These are phyloP conservation scores for Hyaloscypha bicolor DNA, from an alignment of 495 filamentous ascomycete genomes.

Conservation along the genomic window DNA sequence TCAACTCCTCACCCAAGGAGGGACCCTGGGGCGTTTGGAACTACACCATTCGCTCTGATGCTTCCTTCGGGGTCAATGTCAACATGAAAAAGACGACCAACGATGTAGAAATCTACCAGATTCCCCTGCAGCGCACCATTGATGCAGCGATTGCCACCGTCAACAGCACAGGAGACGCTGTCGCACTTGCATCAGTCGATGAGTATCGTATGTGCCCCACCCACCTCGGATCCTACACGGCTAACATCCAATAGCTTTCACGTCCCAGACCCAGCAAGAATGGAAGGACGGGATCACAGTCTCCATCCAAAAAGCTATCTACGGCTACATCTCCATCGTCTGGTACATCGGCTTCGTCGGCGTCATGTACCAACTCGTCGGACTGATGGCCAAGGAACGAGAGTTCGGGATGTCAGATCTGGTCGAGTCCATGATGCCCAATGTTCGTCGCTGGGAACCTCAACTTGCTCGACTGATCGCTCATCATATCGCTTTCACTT, in stretches of 20 bases:
- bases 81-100: conserved; percentile 59
- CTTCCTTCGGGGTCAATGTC: conserved; percentile 57
- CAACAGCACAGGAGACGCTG: conserved; percentile 40
- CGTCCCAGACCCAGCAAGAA: conserved; percentile 62
- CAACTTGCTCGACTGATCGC: conserved; percentile 66
- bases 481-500: conserved; percentile 65
- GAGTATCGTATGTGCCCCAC: conserved; percentile 65
- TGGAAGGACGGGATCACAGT: conserved; percentile 57
- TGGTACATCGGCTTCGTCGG: conserved; percentile 70
- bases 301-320: conserved; percentile 65
- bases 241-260: conserved; percentile 51
- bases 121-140: conserved; percentile 76
- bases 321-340: conserved; percentile 63
- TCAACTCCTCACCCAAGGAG: conserved; percentile 69
- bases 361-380: conserved; percentile 69
- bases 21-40: conserved; percentile 71
- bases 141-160: conserved; percentile 66
- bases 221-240: conserved; percentile 48
- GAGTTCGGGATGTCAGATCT: conserved; percentile 76
- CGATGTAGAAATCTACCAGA: conserved; percentile 68
- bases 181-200: conserved; percentile 46
- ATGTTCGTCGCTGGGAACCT: conserved; percentile 60
- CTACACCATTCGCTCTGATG: conserved; percentile 75
- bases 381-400: conserved; percentile 72
- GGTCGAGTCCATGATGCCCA: conserved; percentile 79